Percentiles rank a stretch among this genome's conserved stretches.
Conservation (phyloP, 352 stramenopile genomes). For the Globisporangium abappressorium region DNA sequence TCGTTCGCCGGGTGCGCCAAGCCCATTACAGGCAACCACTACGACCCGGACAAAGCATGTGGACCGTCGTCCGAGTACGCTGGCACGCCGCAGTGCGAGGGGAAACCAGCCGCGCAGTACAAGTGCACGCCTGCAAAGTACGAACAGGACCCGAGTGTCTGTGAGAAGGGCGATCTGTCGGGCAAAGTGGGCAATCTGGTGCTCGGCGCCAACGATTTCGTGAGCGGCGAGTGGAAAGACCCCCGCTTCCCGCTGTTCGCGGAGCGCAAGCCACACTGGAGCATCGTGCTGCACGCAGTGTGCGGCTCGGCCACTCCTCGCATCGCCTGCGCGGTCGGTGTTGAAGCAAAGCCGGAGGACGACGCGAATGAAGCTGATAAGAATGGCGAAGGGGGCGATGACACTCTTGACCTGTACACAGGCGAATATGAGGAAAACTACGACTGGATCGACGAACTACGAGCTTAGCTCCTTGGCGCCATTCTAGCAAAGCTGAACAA, state of each 20-base stretch:
- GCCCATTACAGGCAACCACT: conserved; percentile 36
- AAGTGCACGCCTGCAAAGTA: conserved; percentile 34
- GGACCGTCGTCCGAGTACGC: conserved; percentile 38
- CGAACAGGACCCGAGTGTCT: conserved; percentile 21
- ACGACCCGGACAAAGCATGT: conserved; percentile 39
- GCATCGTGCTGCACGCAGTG: conserved; percentile 28
- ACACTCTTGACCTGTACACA: conserved; percentile 1
- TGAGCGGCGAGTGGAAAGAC: conserved; percentile 29
- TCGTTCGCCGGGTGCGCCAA: conserved; percentile 31
- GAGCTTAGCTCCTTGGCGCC: neutral
- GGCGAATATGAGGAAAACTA: conserved; percentile 15
- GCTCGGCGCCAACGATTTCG: conserved; percentile 14
- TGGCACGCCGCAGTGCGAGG: conserved; percentile 15
- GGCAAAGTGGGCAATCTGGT: conserved; percentile 41
- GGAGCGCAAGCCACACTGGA: conserved; percentile 31
- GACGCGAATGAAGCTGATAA: neutral
- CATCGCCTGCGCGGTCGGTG: conserved; percentile 32
- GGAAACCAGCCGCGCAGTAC: conserved; percentile 22
- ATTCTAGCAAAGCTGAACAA: neutral
- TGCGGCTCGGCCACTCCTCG: conserved; percentile 26
- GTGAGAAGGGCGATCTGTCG: conserved; percentile 46
- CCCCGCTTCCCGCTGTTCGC: conserved; percentile 26
- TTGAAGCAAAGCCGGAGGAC: neutral
- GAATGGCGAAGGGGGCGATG: neutral
- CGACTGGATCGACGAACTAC: conserved; percentile 18